Evolutionary conservation across 306 rosid species (phyloP).

Genomic region (Fragaria vesca): DNA sequence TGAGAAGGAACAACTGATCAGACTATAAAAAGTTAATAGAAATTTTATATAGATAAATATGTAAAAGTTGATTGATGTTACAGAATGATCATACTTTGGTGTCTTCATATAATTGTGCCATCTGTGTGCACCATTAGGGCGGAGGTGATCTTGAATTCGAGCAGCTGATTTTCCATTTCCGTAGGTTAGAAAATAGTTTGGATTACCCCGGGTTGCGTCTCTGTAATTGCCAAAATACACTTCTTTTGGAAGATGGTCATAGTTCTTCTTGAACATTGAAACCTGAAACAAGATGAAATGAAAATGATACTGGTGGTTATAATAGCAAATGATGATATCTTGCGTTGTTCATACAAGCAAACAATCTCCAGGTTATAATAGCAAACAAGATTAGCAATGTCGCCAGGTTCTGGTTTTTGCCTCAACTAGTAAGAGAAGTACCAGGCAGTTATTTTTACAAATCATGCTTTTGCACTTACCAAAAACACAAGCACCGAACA

Average conservation of each 20-base stretch:
- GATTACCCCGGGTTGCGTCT: slow-evolving; percentile 95
- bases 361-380: not conserved
- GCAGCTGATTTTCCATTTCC: slow-evolving; percentile 99
- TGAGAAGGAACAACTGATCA: not conserved
- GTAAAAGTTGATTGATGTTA: not conserved
- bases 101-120: slow-evolving; percentile 99
- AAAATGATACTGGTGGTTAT: slow-evolving; percentile 9
- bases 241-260: slow-evolving; percentile 92
- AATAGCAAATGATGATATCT: not conserved
- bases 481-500: not conserved
- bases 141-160: slow-evolving; percentile 92
- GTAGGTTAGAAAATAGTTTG: slow-evolving; percentile 90
- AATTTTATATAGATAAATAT: not conserved
- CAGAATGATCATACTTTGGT: slow-evolving; percentile 55
- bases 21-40: not conserved
- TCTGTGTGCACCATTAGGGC: slow-evolving; percentile 98
- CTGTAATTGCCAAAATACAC: slow-evolving; percentile 83
- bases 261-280: slow-evolving; percentile 96
- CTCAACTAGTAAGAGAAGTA: not conserved
- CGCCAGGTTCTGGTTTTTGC: not conserved
- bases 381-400: not conserved
- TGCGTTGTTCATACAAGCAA: not conserved
- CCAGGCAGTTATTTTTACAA: not conserved
- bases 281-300: slow-evolving; percentile 51
- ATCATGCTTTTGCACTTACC: not conserved